phyloP scores from a whole-genome alignment of 352 stramenopile species.

The Pythium oligandrum region DNA sequence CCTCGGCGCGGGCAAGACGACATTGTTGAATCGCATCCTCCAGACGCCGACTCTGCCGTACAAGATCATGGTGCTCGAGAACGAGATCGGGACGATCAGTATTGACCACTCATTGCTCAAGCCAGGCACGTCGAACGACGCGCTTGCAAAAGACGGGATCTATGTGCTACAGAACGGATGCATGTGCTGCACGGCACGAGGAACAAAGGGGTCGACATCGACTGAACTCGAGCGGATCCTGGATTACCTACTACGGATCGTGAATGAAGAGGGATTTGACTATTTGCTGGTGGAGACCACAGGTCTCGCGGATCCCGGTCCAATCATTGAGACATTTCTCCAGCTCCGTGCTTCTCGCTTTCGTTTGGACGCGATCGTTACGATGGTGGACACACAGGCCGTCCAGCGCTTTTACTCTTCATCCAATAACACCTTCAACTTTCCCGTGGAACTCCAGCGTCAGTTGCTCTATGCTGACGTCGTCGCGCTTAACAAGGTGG shows the following conservation, averaged over 20 bases:
- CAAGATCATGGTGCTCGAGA: slow-evolving; percentile 97
- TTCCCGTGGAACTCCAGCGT: slow-evolving; percentile 83
- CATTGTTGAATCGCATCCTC: slow-evolving; percentile 96
- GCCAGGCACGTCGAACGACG: slow-evolving; percentile 77
- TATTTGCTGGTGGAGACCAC: slow-evolving; percentile 94
- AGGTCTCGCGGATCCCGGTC: slow-evolving; percentile 90
- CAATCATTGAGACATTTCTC: slow-evolving; percentile 83
- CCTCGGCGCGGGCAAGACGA: slow-evolving; percentile 96
- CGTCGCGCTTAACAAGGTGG: slow-evolving; percentile 98
- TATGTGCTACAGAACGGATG: slow-evolving; percentile 97
- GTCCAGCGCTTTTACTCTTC: slow-evolving; percentile 89
- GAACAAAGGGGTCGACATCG: slow-evolving; percentile 84
- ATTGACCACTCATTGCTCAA: slow-evolving; percentile 91
- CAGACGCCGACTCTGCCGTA: slow-evolving; percentile 86
- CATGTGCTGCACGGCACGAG: slow-evolving; percentile 96
- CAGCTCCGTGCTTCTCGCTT: slow-evolving; percentile 87
- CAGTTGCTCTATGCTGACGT: slow-evolving; percentile 98
- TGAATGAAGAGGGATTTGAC: slow-evolving; percentile 75
- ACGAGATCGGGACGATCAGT: slow-evolving; percentile 97
- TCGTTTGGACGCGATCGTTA: slow-evolving; percentile 94
- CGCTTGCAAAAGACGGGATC: slow-evolving; percentile 77
- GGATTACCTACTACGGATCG: slow-evolving; percentile 50
- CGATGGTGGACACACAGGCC: slow-evolving; percentile 95
- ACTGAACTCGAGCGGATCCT: slow-evolving; percentile 86
- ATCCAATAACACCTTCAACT: slow-evolving; percentile 76